Evolutionary conservation across 2,329 filamentous ascomycete genomes (phyloP).

Genomic region (Pseudopithomyces chartarum): DNA sequence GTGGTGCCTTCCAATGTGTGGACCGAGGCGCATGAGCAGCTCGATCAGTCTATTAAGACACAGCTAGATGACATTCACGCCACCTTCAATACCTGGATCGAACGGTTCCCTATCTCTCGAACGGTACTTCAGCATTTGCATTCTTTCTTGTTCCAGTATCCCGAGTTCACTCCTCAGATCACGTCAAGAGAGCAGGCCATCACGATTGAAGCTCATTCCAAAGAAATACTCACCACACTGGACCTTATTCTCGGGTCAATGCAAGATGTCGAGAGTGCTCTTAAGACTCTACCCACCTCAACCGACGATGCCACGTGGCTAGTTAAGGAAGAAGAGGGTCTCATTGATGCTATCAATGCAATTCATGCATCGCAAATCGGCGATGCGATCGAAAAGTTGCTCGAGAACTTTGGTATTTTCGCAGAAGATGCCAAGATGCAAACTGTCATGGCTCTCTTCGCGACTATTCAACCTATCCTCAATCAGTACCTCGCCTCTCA

Average conservation of each 20-base stretch:
- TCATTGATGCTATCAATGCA: slow-evolving; percentile 56
- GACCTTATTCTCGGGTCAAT: slow-evolving; percentile 80
- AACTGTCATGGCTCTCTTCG: slow-evolving; percentile 62
- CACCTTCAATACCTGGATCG: slow-evolving; percentile 24
- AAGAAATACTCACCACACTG: slow-evolving; percentile 65
- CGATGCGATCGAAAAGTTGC: slow-evolving; percentile 48
- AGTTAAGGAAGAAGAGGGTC: slow-evolving; percentile 50
- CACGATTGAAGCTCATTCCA: slow-evolving; percentile 55
- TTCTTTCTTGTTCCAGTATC: slow-evolving; percentile 61
- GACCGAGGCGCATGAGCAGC: slow-evolving; percentile 21
- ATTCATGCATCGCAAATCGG: slow-evolving; percentile 65
- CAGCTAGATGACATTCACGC: slow-evolving; percentile 21
- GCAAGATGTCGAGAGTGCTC: slow-evolving; percentile 69
- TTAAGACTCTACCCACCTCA: slow-evolving; percentile 61
- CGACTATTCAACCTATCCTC: slow-evolving; percentile 71
- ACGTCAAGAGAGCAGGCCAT: slow-evolving; percentile 11
- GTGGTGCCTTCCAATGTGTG: slow-evolving; percentile 32
- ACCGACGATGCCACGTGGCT: slow-evolving; percentile 69
- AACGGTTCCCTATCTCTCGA: slow-evolving; percentile 29
- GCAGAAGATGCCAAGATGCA: slow-evolving; percentile 48
- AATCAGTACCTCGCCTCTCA: slow-evolving; percentile 72
- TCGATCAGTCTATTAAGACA: slow-evolving; percentile 19
- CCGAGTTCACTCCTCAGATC: slow-evolving; percentile 1
- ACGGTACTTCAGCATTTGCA: slow-evolving; percentile 63
- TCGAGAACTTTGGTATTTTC: slow-evolving; percentile 53